Base-by-base conservation (phyloP, 2,329 filamentous ascomycete genomes). In the Hypoxylon sp. region DNA sequence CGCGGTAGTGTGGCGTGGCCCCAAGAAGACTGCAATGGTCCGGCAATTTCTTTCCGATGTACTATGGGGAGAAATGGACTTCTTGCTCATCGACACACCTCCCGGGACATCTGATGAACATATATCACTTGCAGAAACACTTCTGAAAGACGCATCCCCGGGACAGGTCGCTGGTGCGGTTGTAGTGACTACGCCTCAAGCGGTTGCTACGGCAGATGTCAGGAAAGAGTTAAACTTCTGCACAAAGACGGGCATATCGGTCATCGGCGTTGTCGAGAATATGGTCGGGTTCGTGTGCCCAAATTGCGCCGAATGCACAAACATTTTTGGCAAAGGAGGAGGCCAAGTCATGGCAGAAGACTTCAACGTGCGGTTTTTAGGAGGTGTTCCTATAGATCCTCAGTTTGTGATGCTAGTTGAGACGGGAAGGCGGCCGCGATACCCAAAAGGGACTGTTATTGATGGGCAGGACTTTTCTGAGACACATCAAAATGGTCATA, bases 21-120 rank as follows among this genome's bases (percentile, higher is more conserved):
- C 96, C 2, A 99, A 99, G 82, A 99, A 99, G 83, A 99, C 96
- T 3, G 96, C 96, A 55, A 99, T 99, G 96, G 93, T 99, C 65
- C 90, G 94, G 44, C 96, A 99, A 79, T 99, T 99, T 78, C 85
- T 99, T 29, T 92, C 92, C 0, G 94, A 98, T 76, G 94, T 98
- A 3, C 86, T 93, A 31, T 98, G 96, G 96, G 87, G 89, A 59
- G 87, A 91, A 24, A 88, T 93, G n/a, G 95, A 98, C 79, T 98
- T 93, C 77, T 86, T 99, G 0, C 87, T 99, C 65, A 93, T 99
- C 76, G 96, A 99, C 80, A 99, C 96, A 2, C 96, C 96, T 11
- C 96, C 96, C 0, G 96, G 96, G 2, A 99, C 96, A 1, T 96
- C 92, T 67, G 96, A 99, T 80, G 96, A 99, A 81, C 96, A 98